phyloP scores from a whole-genome alignment of 257 asterid genomes.

The Nicotiana undulata region DNA sequence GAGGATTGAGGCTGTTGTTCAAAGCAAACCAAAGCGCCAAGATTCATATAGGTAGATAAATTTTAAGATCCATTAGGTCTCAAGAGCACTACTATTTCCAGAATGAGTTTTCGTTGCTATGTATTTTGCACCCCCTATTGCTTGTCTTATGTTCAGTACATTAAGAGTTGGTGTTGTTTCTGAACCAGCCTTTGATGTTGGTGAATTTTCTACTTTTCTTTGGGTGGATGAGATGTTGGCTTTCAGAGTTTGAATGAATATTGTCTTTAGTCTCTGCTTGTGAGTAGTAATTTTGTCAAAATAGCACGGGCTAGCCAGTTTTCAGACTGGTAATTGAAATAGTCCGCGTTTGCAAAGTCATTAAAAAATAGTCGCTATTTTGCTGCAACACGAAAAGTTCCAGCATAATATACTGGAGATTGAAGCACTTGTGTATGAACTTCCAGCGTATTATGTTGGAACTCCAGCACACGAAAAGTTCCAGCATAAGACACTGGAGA shows the following conservation, averaged over 20 bases:
- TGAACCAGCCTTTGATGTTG: not conserved
- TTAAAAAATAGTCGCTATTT: too few relatives aligned
- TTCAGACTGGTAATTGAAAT: too few relatives aligned
- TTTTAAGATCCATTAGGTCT: not conserved
- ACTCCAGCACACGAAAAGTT: too few relatives aligned
- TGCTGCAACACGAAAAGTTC: too few relatives aligned
- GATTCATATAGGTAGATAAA: constrained; percentile 64
- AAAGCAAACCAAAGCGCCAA: constrained; percentile 78
- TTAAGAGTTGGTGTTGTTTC: not conserved
- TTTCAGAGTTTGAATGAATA: not conserved
- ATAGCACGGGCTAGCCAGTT: too few relatives aligned
- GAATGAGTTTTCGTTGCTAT: not conserved
- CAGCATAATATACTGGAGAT: too few relatives aligned
- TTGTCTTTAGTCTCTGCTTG: not conserved
- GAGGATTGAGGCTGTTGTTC: constrained; percentile 78
- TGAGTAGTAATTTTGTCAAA: not conserved
- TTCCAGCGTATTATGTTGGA: too few relatives aligned
- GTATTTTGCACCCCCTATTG: not conserved
- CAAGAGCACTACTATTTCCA: not conserved
- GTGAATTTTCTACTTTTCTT: not conserved
- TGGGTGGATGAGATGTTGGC: not conserved
- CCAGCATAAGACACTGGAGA: too few relatives aligned
- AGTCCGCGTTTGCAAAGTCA: too few relatives aligned
- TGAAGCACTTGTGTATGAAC: too few relatives aligned
- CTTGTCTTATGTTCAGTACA: not conserved